A percentile compares a stretch with the other conserved stretches of the same genome.
Conservation (phyloP, 2,329 filamentous ascomycete species). For the Colletotrichum trifolii region DNA sequence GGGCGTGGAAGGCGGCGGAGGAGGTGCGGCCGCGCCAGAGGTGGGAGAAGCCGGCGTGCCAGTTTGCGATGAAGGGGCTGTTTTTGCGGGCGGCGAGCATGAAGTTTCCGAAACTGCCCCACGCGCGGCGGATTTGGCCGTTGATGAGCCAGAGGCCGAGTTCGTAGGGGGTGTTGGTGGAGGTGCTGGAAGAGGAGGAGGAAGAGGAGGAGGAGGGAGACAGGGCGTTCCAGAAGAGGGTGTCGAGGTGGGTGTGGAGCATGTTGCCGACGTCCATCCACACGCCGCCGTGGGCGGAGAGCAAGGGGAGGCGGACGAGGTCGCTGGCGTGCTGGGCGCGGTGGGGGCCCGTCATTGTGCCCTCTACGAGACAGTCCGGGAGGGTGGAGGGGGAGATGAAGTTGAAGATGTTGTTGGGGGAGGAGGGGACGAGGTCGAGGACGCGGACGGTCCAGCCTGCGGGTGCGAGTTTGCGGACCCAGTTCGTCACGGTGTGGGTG, state of each 20-base stretch:
- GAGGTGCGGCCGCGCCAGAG: slow-evolving; percentile 49
- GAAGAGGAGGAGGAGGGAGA: slow-evolving; percentile 26
- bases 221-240: slow-evolving; percentile 47
- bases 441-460: slow-evolving; percentile 52
- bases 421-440: slow-evolving; percentile 48
- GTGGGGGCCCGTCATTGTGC: slow-evolving; percentile 53
- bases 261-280: slow-evolving; percentile 53
- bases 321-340: slow-evolving; percentile 56
- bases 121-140: slow-evolving; percentile 46
- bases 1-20: slow-evolving; percentile 45
- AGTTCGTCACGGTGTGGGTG: slow-evolving; percentile 52
- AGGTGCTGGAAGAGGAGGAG: too few relatives aligned
- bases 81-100: slow-evolving; percentile 54
- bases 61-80: slow-evolving; percentile 55
- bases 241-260: slow-evolving; percentile 46
- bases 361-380: slow-evolving; percentile 50
- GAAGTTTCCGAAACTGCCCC: slow-evolving; percentile 52
- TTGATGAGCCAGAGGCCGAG: slow-evolving; percentile 47
- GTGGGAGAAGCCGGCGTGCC: slow-evolving; percentile 51
- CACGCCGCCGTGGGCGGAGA: slow-evolving; percentile 49
- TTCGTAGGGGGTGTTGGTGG: slow-evolving; percentile 38
- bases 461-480: slow-evolving; percentile 53
- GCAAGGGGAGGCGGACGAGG: slow-evolving; percentile 52
- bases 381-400: slow-evolving; percentile 46
- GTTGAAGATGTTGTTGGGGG: slow-evolving; percentile 47